phyloP scores from a whole-genome alignment of 768 basidiomycete genomes.

The Leccinum olivaceopallidum region DNA sequence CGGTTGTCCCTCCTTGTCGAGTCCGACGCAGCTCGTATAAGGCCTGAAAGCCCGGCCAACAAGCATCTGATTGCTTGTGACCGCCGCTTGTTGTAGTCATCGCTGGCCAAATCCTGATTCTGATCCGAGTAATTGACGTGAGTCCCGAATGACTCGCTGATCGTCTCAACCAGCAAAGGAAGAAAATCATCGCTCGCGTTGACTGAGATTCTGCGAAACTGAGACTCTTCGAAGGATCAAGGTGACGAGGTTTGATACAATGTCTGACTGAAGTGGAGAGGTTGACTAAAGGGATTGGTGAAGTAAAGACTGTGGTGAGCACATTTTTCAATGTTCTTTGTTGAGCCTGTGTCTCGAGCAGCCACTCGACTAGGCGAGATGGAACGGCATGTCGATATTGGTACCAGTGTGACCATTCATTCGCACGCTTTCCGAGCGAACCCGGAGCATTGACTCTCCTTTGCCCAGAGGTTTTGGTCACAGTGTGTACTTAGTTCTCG shows the following conservation, averaged over 20 bases:
- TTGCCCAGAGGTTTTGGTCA: constrained; percentile 60
- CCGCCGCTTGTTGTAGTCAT: constrained; percentile 44
- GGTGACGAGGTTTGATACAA: constrained; percentile 74
- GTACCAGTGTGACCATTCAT: constrained; percentile 49
- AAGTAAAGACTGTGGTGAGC: constrained; percentile 82
- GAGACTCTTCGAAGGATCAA: constrained; percentile 56
- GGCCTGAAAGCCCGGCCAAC: constrained; percentile 65
- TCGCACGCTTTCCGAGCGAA: constrained; percentile 73
- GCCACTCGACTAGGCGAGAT: constrained; percentile 76
- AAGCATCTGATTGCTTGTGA: constrained; percentile 70
- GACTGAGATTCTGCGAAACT: constrained; percentile 46
- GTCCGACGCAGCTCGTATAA: constrained; percentile 61
- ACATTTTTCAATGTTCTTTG: constrained; percentile 70
- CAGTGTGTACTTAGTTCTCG: constrained; percentile 53
- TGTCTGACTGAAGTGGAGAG: constrained; percentile 79
- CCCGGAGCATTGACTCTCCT: constrained; percentile 78
- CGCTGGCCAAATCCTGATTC: constrained; percentile 82
- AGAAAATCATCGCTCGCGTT: constrained; percentile 59
- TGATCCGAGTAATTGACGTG: constrained; percentile 97
- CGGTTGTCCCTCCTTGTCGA: constrained; percentile 29
- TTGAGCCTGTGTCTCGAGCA: constrained; percentile 57
- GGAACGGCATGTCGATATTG: constrained; percentile 85
- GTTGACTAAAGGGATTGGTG: constrained; percentile 81
- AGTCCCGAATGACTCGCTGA: constrained; percentile 73
- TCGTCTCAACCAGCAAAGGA: constrained; percentile 60